Evolutionary conservation across 2,329 filamentous ascomycete species (phyloP).

Genomic region (Hansfordia pulvinata): DNA sequence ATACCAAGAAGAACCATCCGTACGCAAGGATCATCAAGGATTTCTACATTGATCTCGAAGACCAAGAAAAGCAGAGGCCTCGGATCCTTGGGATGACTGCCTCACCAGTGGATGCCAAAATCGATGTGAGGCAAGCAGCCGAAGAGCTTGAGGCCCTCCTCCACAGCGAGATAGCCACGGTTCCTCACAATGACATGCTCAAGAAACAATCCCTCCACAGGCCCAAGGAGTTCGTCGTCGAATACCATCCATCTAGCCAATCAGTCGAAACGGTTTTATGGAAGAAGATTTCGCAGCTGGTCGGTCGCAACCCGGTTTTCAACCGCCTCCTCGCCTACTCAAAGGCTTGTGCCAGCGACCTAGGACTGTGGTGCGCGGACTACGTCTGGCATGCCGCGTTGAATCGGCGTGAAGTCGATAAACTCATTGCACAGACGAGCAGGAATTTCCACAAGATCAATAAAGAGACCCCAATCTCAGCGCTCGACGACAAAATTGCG

Average conservation of each 20-base stretch:
- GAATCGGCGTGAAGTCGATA: conserved; percentile 32
- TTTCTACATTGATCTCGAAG: conserved; percentile 48
- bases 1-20: conserved; percentile 85
- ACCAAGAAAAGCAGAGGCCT: conserved; percentile 37
- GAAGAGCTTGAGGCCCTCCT: conserved; percentile 63
- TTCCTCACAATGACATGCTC: conserved; percentile 35
- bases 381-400: conserved; percentile 63
- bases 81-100: conserved; percentile 94
- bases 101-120: conserved; percentile 77
- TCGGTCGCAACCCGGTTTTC: conserved; percentile 31
- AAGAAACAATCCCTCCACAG: conserved; percentile 43
- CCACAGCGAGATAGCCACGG: conserved; percentile 73
- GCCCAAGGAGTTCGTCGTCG: conserved; percentile 43
- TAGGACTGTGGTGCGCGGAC: conserved; percentile 80
- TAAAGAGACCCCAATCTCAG: conserved; percentile 9
- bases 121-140: conserved; percentile 58
- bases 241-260: conserved; percentile 31
- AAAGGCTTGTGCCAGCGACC: conserved; percentile 42
- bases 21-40: conserved; percentile 86
- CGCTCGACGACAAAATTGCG: conserved; percentile 19
- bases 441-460: conserved; percentile 18
- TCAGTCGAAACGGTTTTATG: conserved; percentile 54
- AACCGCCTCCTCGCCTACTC: conserved; percentile 45
- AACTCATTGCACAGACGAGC: too few relatives aligned
- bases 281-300: conserved; percentile 32